Percentiles rank a stretch among this genome's conserved stretches.
phyloP scores from a whole-genome alignment of 805 yeast genomes.

The Metschnikowia kunwiensis region DNA sequence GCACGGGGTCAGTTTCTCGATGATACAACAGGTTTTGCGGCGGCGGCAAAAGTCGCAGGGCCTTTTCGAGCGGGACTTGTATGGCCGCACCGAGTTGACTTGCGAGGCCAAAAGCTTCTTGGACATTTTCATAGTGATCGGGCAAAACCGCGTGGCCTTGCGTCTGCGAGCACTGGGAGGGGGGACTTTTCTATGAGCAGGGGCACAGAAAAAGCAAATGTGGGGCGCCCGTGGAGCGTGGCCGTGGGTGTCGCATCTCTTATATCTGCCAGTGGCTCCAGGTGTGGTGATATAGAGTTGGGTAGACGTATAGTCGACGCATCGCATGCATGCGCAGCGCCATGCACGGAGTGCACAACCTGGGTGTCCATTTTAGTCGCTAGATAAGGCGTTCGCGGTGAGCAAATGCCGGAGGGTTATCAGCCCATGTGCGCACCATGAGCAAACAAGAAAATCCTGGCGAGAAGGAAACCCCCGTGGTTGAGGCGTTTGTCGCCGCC shows the following conservation, averaged over 20 bases:
- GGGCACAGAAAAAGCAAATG: no score
- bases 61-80: slow-evolving; percentile 32
- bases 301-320: not conserved
- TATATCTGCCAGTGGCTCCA: slow-evolving; percentile 2
- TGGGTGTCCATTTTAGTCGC: slow-evolving; percentile 1
- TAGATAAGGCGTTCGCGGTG: slow-evolving; percentile 3
- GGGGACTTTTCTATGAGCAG: no score
- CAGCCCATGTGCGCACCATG: slow-evolving; percentile 1
- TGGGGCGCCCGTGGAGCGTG: no score
- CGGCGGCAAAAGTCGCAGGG: slow-evolving; percentile 37
- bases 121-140: slow-evolving; percentile 16
- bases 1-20: slow-evolving; percentile 30
- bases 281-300: not conserved
- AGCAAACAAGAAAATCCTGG: no score
- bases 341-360: slow-evolving; percentile 7
- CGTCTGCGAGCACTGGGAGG: no score
- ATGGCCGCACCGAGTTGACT: slow-evolving; percentile 27
- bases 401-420: not conserved
- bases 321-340: slow-evolving; percentile 9
- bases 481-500: no score
- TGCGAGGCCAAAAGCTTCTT: slow-evolving; percentile 17
- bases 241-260: no score
- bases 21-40: slow-evolving; percentile 35
- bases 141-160: no score
- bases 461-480: no score